phyloP scores from a whole-genome alignment of 495 filamentous ascomycete species.

The Gamarada debralockiae region DNA sequence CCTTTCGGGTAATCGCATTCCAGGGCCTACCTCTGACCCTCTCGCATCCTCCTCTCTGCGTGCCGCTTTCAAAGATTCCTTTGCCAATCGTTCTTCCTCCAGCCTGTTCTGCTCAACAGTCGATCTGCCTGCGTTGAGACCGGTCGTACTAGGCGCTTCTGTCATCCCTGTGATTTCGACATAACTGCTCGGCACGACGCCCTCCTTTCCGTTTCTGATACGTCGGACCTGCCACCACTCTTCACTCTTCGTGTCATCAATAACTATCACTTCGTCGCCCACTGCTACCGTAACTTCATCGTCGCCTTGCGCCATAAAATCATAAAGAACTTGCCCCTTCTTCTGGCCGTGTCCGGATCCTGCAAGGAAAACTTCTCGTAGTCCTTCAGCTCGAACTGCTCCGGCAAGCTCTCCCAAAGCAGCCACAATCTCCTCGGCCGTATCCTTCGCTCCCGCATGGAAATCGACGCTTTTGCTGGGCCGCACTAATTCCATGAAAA shows the following conservation, averaged over 20 bases:
- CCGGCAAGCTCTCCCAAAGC: conserved; percentile 88
- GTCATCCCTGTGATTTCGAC: conserved; percentile 76
- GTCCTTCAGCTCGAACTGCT: conserved; percentile 73
- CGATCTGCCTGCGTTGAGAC: conserved; percentile 65
- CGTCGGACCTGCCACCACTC: conserved; percentile 98
- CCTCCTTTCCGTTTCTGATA: conserved; percentile 85
- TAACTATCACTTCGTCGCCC: conserved; percentile 85
- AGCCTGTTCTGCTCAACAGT: conserved; percentile 75
- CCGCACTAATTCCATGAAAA: conserved; percentile 88
- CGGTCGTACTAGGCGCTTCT: conserved; percentile 39
- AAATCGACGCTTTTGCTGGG: conserved; percentile 94
- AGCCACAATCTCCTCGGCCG: conserved; percentile 85
- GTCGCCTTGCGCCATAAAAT: conserved; percentile 93
- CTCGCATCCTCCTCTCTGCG: conserved; percentile 52
- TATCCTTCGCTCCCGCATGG: conserved; percentile 96
- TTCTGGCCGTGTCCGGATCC: conserved; percentile 60
- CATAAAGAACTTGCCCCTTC: conserved; percentile 85
- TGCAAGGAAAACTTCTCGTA: conserved; percentile 83
- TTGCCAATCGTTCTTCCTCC: conserved; percentile 77
- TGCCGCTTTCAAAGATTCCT: conserved; percentile 63
- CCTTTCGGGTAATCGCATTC: conserved; percentile 64
- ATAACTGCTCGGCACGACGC: conserved; percentile 98
- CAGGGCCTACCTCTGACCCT: conserved; percentile 71
- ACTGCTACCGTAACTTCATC: conserved; percentile 92
- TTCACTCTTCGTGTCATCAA: conserved; percentile 88